Evolutionary conservation across 768 basidiomycete genomes (phyloP).

Genomic region (Kwoniella botswanensis): DNA sequence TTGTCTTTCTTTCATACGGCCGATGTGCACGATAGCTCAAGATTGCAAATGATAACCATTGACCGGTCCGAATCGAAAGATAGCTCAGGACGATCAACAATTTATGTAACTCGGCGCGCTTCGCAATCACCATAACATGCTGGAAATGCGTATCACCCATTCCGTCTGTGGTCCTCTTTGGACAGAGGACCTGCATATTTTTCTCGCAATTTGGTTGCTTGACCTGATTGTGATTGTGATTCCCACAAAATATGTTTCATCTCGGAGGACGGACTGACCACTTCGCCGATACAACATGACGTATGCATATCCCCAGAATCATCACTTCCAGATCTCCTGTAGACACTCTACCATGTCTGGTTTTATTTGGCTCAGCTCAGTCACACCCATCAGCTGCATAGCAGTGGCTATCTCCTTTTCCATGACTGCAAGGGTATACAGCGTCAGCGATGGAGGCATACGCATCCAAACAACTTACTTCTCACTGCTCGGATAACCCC

Average conservation of each 20-base stretch:
- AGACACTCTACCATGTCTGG: slow-evolving; percentile 54
- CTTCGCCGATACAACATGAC: not conserved
- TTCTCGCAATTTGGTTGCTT: too few species aligned
- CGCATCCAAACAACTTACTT: slow-evolving; percentile 41
- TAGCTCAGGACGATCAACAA: too few species aligned
- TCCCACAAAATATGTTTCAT: too few species aligned
- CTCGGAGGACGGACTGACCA: too few species aligned
- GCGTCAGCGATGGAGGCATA: not conserved
- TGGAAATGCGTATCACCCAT: too few species aligned
- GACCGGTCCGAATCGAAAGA: not conserved
- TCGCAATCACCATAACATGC: not conserved
- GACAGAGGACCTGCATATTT: too few species aligned
- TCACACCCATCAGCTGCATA: slow-evolving; percentile 53
- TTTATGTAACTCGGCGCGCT: too few species aligned
- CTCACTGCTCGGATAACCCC: slow-evolving; percentile 56
- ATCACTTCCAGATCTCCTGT: slow-evolving; percentile 46
- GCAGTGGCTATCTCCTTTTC: slow-evolving; percentile 55
- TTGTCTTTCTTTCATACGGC: not conserved
- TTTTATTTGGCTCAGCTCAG: slow-evolving; percentile 42
- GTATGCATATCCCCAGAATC: not conserved
- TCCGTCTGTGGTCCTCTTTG: too few species aligned
- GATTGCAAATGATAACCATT: not conserved
- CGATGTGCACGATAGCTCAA: not conserved
- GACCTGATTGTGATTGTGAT: too few species aligned
- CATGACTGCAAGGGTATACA: slow-evolving; percentile 37